Conservation (phyloP, 2,329 filamentous ascomycete genomes). For the Claviceps sp. region DNA sequence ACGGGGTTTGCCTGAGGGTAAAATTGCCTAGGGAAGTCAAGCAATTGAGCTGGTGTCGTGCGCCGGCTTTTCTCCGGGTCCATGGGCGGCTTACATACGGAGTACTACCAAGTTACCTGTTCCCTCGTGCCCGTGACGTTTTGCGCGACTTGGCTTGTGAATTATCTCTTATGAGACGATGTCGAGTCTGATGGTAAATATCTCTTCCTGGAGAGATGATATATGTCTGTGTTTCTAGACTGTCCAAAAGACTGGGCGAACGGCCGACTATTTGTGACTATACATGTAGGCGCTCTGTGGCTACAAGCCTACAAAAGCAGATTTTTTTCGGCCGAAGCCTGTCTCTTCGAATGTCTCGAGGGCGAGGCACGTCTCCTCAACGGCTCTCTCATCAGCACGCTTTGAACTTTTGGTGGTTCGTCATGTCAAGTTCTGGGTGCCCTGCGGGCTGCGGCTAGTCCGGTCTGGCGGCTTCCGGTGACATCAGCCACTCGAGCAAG, state of each 20-base stretch:
- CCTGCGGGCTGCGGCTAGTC: background rate
- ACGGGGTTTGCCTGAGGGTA: background rate
- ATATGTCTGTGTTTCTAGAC: no score
- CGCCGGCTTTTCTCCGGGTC: constrained; percentile 5
- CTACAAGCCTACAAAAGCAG: no score
- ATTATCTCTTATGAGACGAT: background rate
- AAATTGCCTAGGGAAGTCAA: background rate
- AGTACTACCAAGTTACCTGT: background rate
- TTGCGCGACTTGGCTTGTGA: background rate
- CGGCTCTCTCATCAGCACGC: background rate
- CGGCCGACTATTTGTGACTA: no score
- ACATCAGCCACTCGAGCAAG: background rate
- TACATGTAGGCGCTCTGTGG: no score
- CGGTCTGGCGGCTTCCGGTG: background rate
- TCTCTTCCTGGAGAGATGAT: no score
- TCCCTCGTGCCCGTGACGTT: background rate
- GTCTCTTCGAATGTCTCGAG: no score
- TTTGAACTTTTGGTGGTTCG: background rate
- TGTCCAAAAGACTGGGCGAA: no score
- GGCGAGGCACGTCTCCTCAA: no score
- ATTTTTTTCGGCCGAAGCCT: no score
- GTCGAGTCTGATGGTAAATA: no score
- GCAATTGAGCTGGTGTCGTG: no score
- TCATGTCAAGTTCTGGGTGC: background rate
- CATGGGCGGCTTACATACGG: no score